Evolutionary conservation across 176 grass and related monocot genomes (phyloP), one percentile per base, ranked within the genome.

Genomic region (Eragrostis curvula): DNA sequence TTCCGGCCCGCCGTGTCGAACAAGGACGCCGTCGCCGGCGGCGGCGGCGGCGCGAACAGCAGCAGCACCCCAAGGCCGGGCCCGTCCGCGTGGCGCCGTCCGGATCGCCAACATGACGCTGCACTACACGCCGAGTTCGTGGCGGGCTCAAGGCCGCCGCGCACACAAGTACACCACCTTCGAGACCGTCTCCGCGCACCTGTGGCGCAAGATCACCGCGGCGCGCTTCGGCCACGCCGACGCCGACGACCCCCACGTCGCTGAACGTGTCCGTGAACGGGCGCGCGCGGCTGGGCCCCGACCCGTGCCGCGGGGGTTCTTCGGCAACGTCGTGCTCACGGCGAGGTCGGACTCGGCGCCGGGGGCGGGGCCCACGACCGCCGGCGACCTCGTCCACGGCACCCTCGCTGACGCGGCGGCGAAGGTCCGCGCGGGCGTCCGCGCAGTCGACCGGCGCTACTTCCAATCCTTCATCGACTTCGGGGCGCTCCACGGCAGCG

Each of bases 391-490:
- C 36, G 32, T 52, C 0, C 20, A 8, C 12, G 65, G 61, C 11
- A 42, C 21, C 10, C 78, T 85, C 23, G 53, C 46, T 7, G 81
- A 82, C 24, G 78, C 79, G 3, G 85, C 79, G 32, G 77, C 59
- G 24, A n/a, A 79, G 11, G 52, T 88, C 32, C 84, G 80, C 4
- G 42, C 84, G 12, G 85, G 59, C 13, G 69, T 94, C 30, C 42
- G 16, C 9, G 53, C 30, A 14, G 15, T 83, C 12, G 67, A 86
- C 42, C 25, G 66, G 2, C 24, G 25, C 9, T 88, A 90, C 68
- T 77, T 90, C 51, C 85, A 84, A 46, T 90, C 88, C 39, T 90
- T 94, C 57, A 48, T 94, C 7, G 88, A 94, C 49, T 90, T 94
- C 50, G 88, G 85, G 20, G 69, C 23, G 43, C 63, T 88, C 10